These are phyloP conservation scores for Mycosphaerelloides madeirae DNA, from an alignment of 2,329 filamentous ascomycete species.

Conservation along the genomic window DNA sequence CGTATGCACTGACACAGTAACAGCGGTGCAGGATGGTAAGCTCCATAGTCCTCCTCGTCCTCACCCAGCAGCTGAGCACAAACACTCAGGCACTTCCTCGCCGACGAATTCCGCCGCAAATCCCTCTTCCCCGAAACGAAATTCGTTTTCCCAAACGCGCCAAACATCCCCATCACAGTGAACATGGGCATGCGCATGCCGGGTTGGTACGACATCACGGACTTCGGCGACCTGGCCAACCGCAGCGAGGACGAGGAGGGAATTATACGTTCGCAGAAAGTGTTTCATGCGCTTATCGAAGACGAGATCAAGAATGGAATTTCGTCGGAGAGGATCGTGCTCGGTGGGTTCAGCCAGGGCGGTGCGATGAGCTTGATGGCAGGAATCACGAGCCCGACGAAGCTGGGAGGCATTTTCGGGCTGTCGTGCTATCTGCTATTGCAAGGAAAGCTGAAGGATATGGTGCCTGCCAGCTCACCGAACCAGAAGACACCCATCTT, in stretches of 20 bases:
- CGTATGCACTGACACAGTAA: conserved; percentile 9
- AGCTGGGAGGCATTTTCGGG: conserved; percentile 82
- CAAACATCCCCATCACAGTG: conserved; percentile 34
- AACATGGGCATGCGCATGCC: conserved; percentile 77
- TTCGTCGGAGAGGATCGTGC: conserved; percentile 72
- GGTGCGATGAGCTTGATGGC: conserved; percentile 81
- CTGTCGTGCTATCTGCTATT: conserved; percentile 78
- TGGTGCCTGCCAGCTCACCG: conserved; percentile 47
- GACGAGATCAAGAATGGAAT: conserved; percentile 77
- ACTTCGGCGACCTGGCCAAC: conserved; percentile 45
- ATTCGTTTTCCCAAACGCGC: conserved; percentile 78
- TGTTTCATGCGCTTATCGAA: conserved; percentile 75
- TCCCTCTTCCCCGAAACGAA: conserved; percentile 78
- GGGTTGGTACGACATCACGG: conserved; percentile 72
- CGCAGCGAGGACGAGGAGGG: conserved; percentile 64
- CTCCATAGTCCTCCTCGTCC: neutral
- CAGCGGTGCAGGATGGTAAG: conserved; percentile 66
- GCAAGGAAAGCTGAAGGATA: conserved; percentile 57
- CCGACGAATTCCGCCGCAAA: conserved; percentile 80
- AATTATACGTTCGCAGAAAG: conserved; percentile 66
- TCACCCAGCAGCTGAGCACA: neutral
- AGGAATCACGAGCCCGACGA: conserved; percentile 67
- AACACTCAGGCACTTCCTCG: conserved; percentile 61
- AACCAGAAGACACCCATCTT: conserved; percentile 69
- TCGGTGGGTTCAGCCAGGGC: conserved; percentile 83